Evolutionary conservation across 495 filamentous ascomycete species (phyloP), one percentile per base, ranked within the genome.

Genomic region (Aspergillus haitiensis): DNA sequence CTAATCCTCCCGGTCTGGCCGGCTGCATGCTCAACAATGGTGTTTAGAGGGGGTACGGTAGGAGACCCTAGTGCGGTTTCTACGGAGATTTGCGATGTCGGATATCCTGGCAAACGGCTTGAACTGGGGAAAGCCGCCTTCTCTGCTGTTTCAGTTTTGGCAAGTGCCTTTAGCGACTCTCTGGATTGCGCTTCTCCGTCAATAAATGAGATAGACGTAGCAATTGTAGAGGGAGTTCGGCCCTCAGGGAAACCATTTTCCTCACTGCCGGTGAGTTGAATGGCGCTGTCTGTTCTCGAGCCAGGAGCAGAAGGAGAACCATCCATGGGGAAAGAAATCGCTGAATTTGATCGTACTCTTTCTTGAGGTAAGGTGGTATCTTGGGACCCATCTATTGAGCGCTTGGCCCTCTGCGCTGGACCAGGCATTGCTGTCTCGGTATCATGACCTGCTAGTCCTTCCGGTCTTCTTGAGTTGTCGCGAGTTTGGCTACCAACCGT

Each of bases 241-340:
- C 80, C 78, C 36, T 75, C 64, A 50, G 69, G 76, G 45, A 74
- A 64, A 2, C 69, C 67, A 40, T 67, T 75, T 6, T 79, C 78
- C 35, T 76, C 76, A 35, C 72, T 52, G 16, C 49, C 58, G 0
- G 59, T 56, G 15, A 61, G 52, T 15, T 64, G 64, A 35, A 48
- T 62, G 18, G 63, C 57, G 48, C 62, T 64, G 45, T 59, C 64
- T 46, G 73, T 72, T 27, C 77, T 75, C 12, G 74, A 67, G 13
- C 60, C 65, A 8, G 78, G 55, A 6, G 63, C 64, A 12, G 63
- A 59, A 27, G 64, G 74, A 55, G 73, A 60, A 34, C 69, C 68
- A 51, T 78, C 73, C 35, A 70, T 65, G 6, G 70, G 62, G 52
- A 79, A 71, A 45, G 82, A 76, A 58, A 69, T 67, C 31, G 63